These are phyloP conservation scores for Colletotrichum plurivorum DNA, from an alignment of 2,329 filamentous ascomycete genomes.

Conservation along the genomic window DNA sequence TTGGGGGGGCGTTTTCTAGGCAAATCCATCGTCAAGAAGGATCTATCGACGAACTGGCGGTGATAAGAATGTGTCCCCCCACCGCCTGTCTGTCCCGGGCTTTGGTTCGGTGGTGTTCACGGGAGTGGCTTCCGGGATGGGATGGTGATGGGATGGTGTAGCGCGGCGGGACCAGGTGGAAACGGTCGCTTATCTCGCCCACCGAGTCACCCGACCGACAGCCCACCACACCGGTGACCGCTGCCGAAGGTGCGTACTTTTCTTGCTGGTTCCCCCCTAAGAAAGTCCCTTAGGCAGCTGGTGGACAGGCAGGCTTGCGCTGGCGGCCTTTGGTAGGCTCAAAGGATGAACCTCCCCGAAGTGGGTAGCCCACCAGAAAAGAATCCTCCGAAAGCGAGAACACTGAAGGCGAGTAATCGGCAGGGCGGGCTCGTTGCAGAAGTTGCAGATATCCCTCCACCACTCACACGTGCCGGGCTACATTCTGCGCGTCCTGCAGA, in stretches of 20 bases:
- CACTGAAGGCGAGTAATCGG: too few relatives aligned
- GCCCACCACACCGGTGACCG: conserved; percentile 24
- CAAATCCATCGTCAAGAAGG: conserved; percentile 47
- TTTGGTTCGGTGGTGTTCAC: conserved; percentile 10
- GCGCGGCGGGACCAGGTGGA: conserved; percentile 4
- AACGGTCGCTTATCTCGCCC: conserved; percentile 37
- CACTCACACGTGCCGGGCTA: neutral
- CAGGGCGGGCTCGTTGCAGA: conserved; percentile 4
- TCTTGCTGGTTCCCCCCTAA: neutral
- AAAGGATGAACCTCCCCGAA: conserved; percentile 17
- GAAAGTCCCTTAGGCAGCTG: neutral
- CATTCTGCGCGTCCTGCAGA: conserved; percentile 17
- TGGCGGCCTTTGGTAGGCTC: conserved; percentile 3
- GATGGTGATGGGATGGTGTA: conserved; percentile 17
- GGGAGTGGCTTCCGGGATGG: conserved; percentile 22
- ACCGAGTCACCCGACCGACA: conserved; percentile 35
- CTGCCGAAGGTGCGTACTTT: conserved; percentile 8
- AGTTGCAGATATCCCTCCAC: conserved; percentile 22
- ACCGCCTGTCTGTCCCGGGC: conserved; percentile 3
- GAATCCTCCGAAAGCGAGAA: conserved; percentile 17
- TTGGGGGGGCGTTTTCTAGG: conserved; percentile 52
- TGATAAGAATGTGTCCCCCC: conserved; percentile 7
- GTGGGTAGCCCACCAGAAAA: conserved; percentile 3
- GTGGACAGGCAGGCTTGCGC: neutral
- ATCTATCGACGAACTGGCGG: neutral